Evolutionary conservation across 2,329 filamentous ascomycete genomes (phyloP), one percentile per base, ranked within the genome.

Genomic region (Pseudocercospora cruenta): DNA sequence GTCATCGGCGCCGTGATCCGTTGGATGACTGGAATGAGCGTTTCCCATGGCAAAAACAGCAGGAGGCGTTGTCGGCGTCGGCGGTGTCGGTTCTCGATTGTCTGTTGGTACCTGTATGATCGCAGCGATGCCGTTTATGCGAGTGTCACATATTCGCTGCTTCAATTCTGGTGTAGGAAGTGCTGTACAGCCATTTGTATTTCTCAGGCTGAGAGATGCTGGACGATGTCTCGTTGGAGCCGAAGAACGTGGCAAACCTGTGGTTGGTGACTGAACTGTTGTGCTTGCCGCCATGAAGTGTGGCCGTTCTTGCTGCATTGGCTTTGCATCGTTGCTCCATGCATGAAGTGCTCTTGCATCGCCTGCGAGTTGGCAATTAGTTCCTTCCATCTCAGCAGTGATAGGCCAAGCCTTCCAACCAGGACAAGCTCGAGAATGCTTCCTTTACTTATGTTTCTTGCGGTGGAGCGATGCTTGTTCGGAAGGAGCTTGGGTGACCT

Each of bases 31-130:
- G 10, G 73, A 75, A 36, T 70, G 71, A 53, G 72, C 70, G 69
- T 75, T 76, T 65, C 75, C 75, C 75, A 76, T 76, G 31, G 31
- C 60, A 39, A 62, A 16, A 47, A 54, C 59, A 57, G 53, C 58
- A 60, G 64, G 66, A 26, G 65, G 67, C 8, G 68, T 67, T 61
- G 71, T 69, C 53, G 67, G 63, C 21, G 68, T 68, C 26, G 67
- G 69, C 47, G 71, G 58, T 57, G 69, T 58, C n/a, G 60, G 68
- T 60, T 67, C 58, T 60, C 69, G 67, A 53, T 67, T 71, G 65
- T 71, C 69, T 47, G 62, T 63, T 57, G 70, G 64, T 24, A 72
- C 60, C 61, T 74, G 72, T 58, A 65, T 62, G 58, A 62, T 67
- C 33, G 71, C 64, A 51, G 60, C 63, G 57, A 61, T 49, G 58